These are phyloP conservation scores for Cicer bijugum DNA, from an alignment of 306 rosid genomes.

Conservation along the genomic window DNA sequence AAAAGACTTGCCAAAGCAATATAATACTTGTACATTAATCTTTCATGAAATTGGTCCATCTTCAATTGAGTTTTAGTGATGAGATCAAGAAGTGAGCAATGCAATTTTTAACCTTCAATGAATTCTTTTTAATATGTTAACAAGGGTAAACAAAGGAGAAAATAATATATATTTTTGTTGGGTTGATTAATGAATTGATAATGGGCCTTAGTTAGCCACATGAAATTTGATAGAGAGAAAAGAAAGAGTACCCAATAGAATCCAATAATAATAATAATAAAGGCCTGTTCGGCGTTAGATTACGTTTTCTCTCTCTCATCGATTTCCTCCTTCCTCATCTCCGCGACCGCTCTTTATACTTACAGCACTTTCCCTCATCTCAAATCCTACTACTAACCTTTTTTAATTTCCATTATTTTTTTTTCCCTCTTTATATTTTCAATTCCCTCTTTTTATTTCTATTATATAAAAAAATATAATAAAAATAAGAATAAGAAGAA, in stretches of 20 bases:
- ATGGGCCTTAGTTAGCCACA: constrained; percentile 10
- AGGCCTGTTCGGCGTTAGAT: constrained; percentile 5
- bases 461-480: constrained; percentile 6
- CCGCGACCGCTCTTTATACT: constrained; percentile 17
- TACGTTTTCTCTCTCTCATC: background rate
- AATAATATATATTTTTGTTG: too few species aligned
- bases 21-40: too few species aligned
- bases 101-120: too few species aligned
- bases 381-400: constrained; percentile 12
- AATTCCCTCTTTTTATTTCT: constrained; percentile 3
- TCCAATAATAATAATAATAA: background rate
- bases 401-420: background rate
- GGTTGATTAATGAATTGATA: too few species aligned
- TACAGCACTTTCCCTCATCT: constrained; percentile 44
- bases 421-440: constrained; percentile 21
- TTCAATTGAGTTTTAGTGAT: too few species aligned
- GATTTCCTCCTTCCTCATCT: constrained; percentile 46
- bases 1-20: too few species aligned
- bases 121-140: too few species aligned
- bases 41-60: too few species aligned
- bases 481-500: constrained; percentile 1
- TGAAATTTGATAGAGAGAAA: too few species aligned
- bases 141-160: too few species aligned
- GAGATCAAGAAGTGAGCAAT: too few species aligned
- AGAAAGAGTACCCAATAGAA: background rate